These are phyloP conservation scores for Fusarium dlaminii DNA, from an alignment of 2,329 filamentous ascomycete genomes.

Conservation along the genomic window DNA sequence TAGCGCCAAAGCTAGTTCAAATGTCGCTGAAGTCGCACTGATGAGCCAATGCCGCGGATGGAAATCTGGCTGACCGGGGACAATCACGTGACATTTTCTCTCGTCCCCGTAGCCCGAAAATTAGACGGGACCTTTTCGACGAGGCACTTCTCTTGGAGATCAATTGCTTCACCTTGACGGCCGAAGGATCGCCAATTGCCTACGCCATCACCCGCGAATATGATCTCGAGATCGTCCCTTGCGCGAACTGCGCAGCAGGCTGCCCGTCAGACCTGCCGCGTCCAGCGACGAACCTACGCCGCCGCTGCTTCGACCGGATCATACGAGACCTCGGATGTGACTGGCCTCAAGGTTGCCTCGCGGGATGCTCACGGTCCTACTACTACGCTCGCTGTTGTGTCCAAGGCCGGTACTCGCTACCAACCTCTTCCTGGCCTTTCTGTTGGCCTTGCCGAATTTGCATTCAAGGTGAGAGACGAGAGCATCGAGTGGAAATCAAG, in stretches of 20 bases:
- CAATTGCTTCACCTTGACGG: slow-evolving; percentile 54
- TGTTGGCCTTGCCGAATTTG: slow-evolving; percentile 91
- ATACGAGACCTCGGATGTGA: slow-evolving; percentile 87
- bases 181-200: slow-evolving; percentile 61
- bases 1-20: slow-evolving; percentile 14
- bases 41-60: slow-evolving; percentile 41
- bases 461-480: slow-evolving; percentile 80
- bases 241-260: slow-evolving; percentile 67
- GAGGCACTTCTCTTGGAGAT: slow-evolving; percentile 55
- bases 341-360: slow-evolving; percentile 91
- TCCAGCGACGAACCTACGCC: slow-evolving; percentile 65
- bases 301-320: slow-evolving; percentile 74
- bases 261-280: slow-evolving; percentile 66
- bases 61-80: slow-evolving; percentile 43
- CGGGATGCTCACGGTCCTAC: slow-evolving; percentile 89
- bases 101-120: slow-evolving; percentile 51
- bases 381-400: slow-evolving; percentile 88
- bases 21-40: slow-evolving; percentile 22
- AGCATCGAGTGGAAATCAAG: slow-evolving; percentile 11
- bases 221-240: slow-evolving; percentile 71
- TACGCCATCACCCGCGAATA: slow-evolving; percentile 66
- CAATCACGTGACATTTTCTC: slow-evolving; percentile 49
- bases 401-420: slow-evolving; percentile 94
- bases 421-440: slow-evolving; percentile 90
- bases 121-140: slow-evolving; percentile 56